Conservation (phyloP, 2,329 filamentous ascomycete genomes). For the Diaporthe vaccinii region DNA sequence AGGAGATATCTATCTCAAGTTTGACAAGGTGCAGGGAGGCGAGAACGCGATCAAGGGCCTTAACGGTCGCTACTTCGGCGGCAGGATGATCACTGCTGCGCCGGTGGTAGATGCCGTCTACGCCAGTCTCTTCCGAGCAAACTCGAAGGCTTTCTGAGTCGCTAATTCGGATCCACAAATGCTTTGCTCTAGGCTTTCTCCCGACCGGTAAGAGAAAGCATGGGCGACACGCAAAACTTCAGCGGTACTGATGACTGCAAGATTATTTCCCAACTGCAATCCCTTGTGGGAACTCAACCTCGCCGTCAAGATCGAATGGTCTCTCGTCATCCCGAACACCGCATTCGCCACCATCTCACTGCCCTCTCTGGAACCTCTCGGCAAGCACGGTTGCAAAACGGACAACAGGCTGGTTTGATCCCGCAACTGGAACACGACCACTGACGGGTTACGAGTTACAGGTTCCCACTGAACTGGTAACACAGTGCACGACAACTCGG, state of each 20-base stretch:
- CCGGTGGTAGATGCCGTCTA: constrained; percentile 99
- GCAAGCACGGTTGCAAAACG: constrained; percentile 30
- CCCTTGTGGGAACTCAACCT: constrained; percentile 4
- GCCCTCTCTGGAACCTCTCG: constrained; percentile 21
- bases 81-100: constrained; percentile 90
- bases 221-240: constrained; percentile 36
- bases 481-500: constrained; percentile 35
- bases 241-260: constrained; percentile 43
- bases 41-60: constrained; percentile 98
- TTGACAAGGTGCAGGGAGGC: constrained; percentile 93
- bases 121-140: constrained; percentile 89
- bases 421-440: constrained; percentile 41
- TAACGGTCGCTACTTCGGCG: constrained; percentile 96
- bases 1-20: constrained; percentile 98
- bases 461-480: constrained; percentile 42
- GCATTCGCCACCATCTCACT: neutral
- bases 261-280: constrained; percentile 27
- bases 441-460: constrained; percentile 42
- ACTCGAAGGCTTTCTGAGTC: constrained; percentile 83
- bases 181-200: constrained; percentile 62
- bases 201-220: constrained; percentile 44
- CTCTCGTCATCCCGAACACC: neutral
- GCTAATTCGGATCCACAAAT: constrained; percentile 66
- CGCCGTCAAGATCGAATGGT: constrained; percentile 15
- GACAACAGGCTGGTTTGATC: constrained; percentile 42